A percentile compares a stretch with the other conserved stretches of the same genome.
Evolutionary conservation across 441 rosid genomes (phyloP).

Genomic region (Erodium chrysanthum): DNA sequence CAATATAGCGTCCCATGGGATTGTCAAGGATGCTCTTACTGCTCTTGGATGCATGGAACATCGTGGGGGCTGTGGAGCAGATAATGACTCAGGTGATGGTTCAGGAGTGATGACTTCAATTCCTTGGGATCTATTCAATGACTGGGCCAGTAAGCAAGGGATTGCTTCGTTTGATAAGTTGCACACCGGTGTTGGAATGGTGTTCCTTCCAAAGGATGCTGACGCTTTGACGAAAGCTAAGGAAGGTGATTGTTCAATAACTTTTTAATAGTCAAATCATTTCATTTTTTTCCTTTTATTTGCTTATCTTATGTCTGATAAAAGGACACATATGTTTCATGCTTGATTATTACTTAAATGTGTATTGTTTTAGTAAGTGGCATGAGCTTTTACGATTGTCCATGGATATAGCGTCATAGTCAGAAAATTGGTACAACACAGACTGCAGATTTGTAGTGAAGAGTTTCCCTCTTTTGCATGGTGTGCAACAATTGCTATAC

Average conservation of each 20-base stretch:
- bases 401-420: neutral
- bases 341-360: constrained; percentile 2
- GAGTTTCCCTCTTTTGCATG: neutral
- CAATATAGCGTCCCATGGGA: constrained; percentile 71
- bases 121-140: constrained; percentile 80
- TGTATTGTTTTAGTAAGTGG: neutral
- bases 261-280: constrained; percentile 9
- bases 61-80: constrained; percentile 99
- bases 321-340: neutral
- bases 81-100: constrained; percentile 97
- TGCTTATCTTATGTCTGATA: neutral
- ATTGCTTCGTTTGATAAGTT: constrained; percentile 64
- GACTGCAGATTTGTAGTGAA: constrained; percentile 5
- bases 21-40: constrained; percentile 68
- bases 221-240: constrained; percentile 58
- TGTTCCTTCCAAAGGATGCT: constrained; percentile 76
- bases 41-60: constrained; percentile 99
- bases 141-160: constrained; percentile 79
- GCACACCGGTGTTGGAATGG: constrained; percentile 95
- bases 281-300: neutral
- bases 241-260: constrained; percentile 45
- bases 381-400: constrained; percentile 1
- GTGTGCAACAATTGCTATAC: constrained; percentile 3
- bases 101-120: constrained; percentile 94
- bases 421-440: neutral